Base-by-base conservation (phyloP, 1,139 yeast species). In the Ashbya aceris region DNA sequence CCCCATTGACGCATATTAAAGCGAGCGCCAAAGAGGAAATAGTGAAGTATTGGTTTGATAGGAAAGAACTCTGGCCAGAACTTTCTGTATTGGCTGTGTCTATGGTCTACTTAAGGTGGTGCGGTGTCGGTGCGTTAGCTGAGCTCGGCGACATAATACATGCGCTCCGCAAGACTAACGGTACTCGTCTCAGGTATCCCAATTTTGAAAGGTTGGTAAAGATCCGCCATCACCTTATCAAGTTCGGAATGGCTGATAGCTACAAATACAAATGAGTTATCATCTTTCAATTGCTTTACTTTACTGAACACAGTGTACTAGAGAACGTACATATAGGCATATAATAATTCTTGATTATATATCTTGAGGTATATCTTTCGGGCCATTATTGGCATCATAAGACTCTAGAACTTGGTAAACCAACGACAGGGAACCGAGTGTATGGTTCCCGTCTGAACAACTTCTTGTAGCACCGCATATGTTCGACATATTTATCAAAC, bases 401-500 rank as follows among this genome's bases (percentile, higher is more conserved):
- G 6, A 17, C 23, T 6, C 23, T 17, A 6, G 23, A 3, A 4
- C 6, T 17, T 17, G 23, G 23, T 6, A 17, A 6, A 17, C 23
- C 23, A 17, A 17, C 6, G 23, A 17, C 23, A 17, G 23, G 23
- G 6, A 17, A 17, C 23, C 23, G 23, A 4, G 6, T 17, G 6
- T 4, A 17, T 17, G 23, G 62, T 46, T 65, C 58, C 13, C 7
- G 13, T 29, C 13, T 29, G 13, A 29, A n/a, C 13, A 11, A 12
- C 44, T 56, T 55, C 62, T 75, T 81, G 71, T 76, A 85, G 34
- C 66, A 67, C 35, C 69, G 71, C 50, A 91, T 80, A 58, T 83
- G 74, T 36, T 71, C 76, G 57, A 91, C 79, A 67, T 85, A 91
- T 66, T 79, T 84, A 71, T 91, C 97, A 56, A 91, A 91, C 64